These are phyloP conservation scores for Apiospora saccharicola DNA, from an alignment of 2,329 filamentous ascomycete species.

Conservation along the genomic window DNA sequence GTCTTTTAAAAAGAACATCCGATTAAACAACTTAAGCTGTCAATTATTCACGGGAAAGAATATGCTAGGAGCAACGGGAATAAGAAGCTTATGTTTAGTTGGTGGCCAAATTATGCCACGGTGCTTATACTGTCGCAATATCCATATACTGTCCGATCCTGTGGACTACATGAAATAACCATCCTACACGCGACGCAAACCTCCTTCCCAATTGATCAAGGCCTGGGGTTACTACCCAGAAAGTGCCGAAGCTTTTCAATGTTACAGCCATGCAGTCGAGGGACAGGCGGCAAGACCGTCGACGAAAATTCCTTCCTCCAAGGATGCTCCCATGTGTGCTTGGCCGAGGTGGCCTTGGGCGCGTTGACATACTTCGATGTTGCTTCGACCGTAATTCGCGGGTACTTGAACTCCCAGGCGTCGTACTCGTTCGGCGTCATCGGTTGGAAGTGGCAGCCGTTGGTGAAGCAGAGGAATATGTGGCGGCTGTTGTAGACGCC, in stretches of 20 bases:
- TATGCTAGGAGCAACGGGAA: no score
- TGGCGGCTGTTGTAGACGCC: constrained; percentile 45
- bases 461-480: constrained; percentile 40
- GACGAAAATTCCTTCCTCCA: constrained; percentile 38
- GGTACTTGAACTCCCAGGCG: constrained; percentile 44
- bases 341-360: constrained; percentile 31
- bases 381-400: constrained; percentile 37
- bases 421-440: constrained; percentile 43
- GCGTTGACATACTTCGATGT: constrained; percentile 35
- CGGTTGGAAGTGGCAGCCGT: constrained; percentile 42
- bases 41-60: no score
- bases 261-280: constrained; percentile 33
- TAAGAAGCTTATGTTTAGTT: not conserved
- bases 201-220: not conserved
- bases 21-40: no score
- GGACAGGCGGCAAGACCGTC: constrained; percentile 34
- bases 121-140: not conserved
- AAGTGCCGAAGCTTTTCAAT: constrained; percentile 22
- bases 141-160: not conserved
- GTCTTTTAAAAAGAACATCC: no score
- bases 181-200: not conserved
- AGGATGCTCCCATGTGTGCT: constrained; percentile 31
- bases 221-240: constrained; percentile 24
- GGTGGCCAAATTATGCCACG: not conserved
- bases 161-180: not conserved